Evolutionary conservation across 1,139 yeast species (phyloP), one percentile per base, ranked within the genome.

Genomic region (Nadsonia commutata): DNA sequence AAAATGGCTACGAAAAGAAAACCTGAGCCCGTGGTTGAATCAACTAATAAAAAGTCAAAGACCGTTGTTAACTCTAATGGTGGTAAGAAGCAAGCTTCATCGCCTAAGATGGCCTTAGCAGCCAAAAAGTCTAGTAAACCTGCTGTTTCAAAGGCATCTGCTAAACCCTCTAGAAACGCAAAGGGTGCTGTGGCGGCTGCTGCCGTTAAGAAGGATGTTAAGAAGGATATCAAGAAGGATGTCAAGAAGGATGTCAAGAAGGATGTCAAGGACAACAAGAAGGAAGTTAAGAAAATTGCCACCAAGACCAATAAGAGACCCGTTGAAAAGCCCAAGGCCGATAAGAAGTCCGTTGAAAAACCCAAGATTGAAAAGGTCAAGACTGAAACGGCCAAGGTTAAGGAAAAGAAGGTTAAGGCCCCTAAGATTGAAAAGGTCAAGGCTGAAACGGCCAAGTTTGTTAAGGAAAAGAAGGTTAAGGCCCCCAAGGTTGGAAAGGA

Each of bases 401-500:
- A 41, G 21, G 27, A 37, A 7, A 39, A 41, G 40, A 13, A 11
- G 18, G 40, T 23, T 23, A 41, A 41, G 38, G 9, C 17, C 33
- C 40, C 43, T 38, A 41, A 41, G 43, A 40, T 41, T 33, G 38
- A 41, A 5, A 40, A 40, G 7, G 39, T 23, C 21, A 36, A 37
- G 27, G 40, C 36, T 3, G 36, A 36, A 1, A 40, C 37, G 2
- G 38, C 40, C 16, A 31, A 31, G 21, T n/a, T n/a, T n/a, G n/a
- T n/a, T n/a, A 36, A 36, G 36, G 39, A 22, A 20, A 17, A 36
- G 7, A 39, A 33, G 38, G 37, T 20, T 18, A 20, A 36, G 22
- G 21, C 17, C 8, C 8, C 23, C 11, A 18, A 2, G 5, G 23
- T 21, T 6, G 43, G 37, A 8, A 31, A 36, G 21, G 41, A 41